A percentile compares a stretch with the other conserved stretches of the same genome.
Conservation (phyloP, 148 eudicot genomes). For the Persicaria tinctoria region DNA sequence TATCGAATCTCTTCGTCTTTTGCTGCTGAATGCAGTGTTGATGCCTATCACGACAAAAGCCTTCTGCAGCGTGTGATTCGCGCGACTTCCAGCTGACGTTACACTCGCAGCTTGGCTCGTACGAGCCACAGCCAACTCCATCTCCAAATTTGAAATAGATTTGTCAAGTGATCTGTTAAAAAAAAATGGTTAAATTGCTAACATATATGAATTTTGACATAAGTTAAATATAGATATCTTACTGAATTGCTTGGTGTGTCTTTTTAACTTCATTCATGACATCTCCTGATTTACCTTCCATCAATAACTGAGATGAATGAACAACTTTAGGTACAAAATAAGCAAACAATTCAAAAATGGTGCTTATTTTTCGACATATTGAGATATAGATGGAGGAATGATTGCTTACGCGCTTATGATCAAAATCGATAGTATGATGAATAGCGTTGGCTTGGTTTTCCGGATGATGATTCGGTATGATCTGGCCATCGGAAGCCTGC, state of each 20-base stretch:
- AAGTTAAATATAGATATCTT: slow-evolving; percentile 10
- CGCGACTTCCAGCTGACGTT: slow-evolving; percentile 13
- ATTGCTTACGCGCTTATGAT: slow-evolving; percentile 54
- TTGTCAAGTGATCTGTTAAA: slow-evolving; percentile 51
- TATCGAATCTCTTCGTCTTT: slow-evolving; percentile 56
- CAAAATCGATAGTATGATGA: slow-evolving; percentile 22
- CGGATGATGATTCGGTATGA: slow-evolving; percentile 11
- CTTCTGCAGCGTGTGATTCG: slow-evolving; percentile 36
- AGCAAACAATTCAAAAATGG: too few relatives aligned
- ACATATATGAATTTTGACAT: slow-evolving; percentile 7
- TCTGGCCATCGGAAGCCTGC: neutral
- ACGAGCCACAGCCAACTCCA: slow-evolving; percentile 40
- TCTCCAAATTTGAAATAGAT: slow-evolving; percentile 46
- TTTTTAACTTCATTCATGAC: slow-evolving; percentile 52
- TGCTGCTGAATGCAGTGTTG: slow-evolving; percentile 89
- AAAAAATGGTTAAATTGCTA: neutral
- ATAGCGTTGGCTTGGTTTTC: slow-evolving; percentile 21
- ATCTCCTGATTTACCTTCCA: slow-evolving; percentile 37
- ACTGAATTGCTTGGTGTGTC: slow-evolving; percentile 74
- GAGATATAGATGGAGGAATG: neutral
- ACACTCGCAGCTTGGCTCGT: slow-evolving; percentile 17
- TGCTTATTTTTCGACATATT: neutral
- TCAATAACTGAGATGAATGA: slow-evolving; percentile 34
- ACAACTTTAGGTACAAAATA: neutral
- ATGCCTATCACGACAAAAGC: slow-evolving; percentile 65